Percentiles rank a stretch among this genome's conserved stretches.
Evolutionary conservation across 176 grass and related monocot species (phyloP).

Genomic region (Triticum monococcum): DNA sequence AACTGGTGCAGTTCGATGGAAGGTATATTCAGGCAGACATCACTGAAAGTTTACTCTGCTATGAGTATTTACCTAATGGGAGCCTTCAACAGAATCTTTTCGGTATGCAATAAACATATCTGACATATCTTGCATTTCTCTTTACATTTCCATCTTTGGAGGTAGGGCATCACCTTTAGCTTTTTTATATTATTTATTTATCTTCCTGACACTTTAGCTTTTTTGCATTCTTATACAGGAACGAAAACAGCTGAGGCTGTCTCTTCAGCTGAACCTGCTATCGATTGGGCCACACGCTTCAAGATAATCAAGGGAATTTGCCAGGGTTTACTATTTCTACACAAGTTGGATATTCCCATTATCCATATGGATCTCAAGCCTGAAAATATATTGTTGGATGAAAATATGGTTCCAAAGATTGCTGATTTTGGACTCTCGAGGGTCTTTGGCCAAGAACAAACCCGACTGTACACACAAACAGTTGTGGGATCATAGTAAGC

Average conservation of each 20-base stretch:
- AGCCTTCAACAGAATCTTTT: constrained; percentile 33
- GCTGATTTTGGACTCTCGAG: constrained; percentile 25
- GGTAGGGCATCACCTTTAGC: not conserved
- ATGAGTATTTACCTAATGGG: constrained; percentile 24
- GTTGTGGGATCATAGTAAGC: constrained; percentile 34
- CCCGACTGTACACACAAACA: constrained; percentile 12
- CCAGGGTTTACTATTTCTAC: constrained; percentile 14
- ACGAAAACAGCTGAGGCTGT: not conserved
- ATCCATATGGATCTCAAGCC: constrained; percentile 21
- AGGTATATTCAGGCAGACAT: not conserved
- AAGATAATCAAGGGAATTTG: constrained; percentile 28
- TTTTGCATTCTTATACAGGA: not conserved
- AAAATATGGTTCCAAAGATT: constrained; percentile 18
- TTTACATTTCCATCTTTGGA: not conserved
- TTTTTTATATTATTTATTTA: not conserved
- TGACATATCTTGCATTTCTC: not conserved
- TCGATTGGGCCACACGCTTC: constrained; percentile 11
- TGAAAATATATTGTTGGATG: constrained; percentile 20
- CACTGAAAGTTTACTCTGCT: constrained; percentile 9
- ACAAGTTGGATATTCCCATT: constrained; percentile 1
- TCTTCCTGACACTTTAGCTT: too few species aligned
- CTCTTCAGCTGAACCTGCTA: not conserved
- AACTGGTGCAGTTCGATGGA: not conserved
- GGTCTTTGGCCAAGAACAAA: constrained; percentile 32
- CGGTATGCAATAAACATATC: not conserved